Evolutionary conservation across 2,329 filamentous ascomycete species (phyloP), one percentile per base, ranked within the genome.

Genomic region (Fusarium temperatum): DNA sequence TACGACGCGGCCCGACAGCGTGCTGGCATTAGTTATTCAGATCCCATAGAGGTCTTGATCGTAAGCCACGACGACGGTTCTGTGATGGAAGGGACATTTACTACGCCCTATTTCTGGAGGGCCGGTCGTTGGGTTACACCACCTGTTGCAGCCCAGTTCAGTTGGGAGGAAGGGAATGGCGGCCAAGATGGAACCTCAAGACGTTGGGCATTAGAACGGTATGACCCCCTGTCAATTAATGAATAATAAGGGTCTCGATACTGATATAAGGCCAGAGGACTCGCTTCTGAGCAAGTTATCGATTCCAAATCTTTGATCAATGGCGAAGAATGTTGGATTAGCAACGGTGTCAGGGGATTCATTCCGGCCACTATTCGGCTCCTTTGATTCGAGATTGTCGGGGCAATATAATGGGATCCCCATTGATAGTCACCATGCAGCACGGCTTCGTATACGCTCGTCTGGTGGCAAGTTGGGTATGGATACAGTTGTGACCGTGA

Each of bases 281-380:
- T 96, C 50, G 95, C 89, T 60, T 85, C 87, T 36, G 93, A 97
- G 78, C 88, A 90, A 71, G 81, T 84, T 7, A 85, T 98, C 22
- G 81, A 81, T n/a, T 85, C 85, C 5, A 83, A 87, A 18, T 90
- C 90, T 12, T 81, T 98, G 18, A 79, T 86, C 8, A 86, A 94
- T 72, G 93, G 92, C 2, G 95, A 98, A 81, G 87, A 91, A 60
- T 93, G 95, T 70, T 97, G 94, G 93, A 84, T 98, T 60, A 98
- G 95, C 81, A 98, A 96, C 81, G 95, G 93, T 0, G 92, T 96
- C 4, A 89, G 93, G 73, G 96, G 96, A 0, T 98, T 97, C 75
- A 85, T 91, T 18, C 84, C 81, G 65, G 89, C 88, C 1, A 83
- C 74, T 45, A 73, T 88, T 39, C 75, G 69, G 24, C 70, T 85